phyloP scores from a whole-genome alignment of 2,329 filamentous ascomycete genomes.

The Ceratocystis smalleyi region DNA sequence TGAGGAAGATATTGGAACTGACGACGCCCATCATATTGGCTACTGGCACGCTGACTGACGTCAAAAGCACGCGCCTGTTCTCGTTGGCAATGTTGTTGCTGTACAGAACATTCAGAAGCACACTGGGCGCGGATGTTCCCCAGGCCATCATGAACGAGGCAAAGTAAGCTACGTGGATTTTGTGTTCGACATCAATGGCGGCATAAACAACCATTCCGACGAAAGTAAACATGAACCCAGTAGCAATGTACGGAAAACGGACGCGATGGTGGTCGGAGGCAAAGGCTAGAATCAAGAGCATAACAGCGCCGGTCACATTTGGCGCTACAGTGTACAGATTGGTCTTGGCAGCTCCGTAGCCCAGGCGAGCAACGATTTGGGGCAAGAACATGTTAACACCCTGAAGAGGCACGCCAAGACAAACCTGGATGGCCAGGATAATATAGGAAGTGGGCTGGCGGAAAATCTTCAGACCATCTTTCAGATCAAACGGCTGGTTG shows the following conservation, averaged over 20 bases:
- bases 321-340: conserved; percentile 73
- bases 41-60: conserved; percentile 55
- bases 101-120: conserved; percentile 51
- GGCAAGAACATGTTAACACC: conserved; percentile 39
- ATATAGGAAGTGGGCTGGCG: conserved; percentile 32
- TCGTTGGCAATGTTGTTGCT: conserved; percentile 75
- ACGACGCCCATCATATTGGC: conserved; percentile 66
- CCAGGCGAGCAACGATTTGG: conserved; percentile 37
- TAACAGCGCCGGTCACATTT: conserved; percentile 56
- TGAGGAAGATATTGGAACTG: conserved; percentile 50
- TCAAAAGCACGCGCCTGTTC: conserved; percentile 53
- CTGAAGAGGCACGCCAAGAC: conserved; percentile 44
- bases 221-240: conserved; percentile 61
- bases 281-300: conserved; percentile 59
- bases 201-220: conserved; percentile 67
- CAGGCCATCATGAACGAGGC: conserved; percentile 72
- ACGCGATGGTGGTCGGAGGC: conserved; percentile 49
- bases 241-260: conserved; percentile 57
- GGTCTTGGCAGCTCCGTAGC: conserved; percentile 39
- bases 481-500: conserved; percentile 36
- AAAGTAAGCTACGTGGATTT: conserved; percentile 55
- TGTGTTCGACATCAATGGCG: conserved; percentile 45
- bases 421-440: conserved; percentile 40
- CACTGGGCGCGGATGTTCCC: conserved; percentile 60
- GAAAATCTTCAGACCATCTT: conserved; percentile 38